A percentile compares a stretch with the other conserved stretches of the same genome.
phyloP scores from a whole-genome alignment of 371 early-diverging fungal genomes.

The Caulochytrium protostelioides region DNA sequence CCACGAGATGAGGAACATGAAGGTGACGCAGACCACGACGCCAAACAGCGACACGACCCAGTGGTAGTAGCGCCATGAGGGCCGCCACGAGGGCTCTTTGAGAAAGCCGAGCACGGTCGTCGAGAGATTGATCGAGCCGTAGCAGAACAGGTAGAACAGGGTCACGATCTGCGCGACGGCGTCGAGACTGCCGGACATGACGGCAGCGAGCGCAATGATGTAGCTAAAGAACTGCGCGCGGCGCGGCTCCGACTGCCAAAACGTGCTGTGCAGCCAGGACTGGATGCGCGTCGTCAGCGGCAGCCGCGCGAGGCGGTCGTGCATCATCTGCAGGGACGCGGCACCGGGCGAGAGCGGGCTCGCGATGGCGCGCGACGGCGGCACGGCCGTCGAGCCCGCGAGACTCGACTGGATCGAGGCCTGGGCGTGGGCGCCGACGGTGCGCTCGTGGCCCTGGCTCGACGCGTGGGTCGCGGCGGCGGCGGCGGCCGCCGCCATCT shows the following conservation, averaged over 20 bases:
- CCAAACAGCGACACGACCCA: slow-evolving; percentile 9
- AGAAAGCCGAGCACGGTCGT: slow-evolving; percentile 7
- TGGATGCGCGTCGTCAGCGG: too few species aligned
- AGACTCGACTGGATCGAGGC: too few species aligned
- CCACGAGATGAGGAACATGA: slow-evolving; percentile 12
- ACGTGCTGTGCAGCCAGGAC: too few species aligned
- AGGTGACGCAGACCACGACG: slow-evolving; percentile 4
- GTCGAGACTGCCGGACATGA: slow-evolving; percentile 8
- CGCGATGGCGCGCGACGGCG: too few species aligned
- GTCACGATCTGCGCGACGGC: slow-evolving; percentile 5
- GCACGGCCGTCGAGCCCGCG: too few species aligned
- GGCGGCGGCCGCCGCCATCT: too few species aligned
- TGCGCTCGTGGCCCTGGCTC: too few species aligned
- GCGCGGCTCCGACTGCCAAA: not conserved
- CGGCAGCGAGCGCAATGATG: slow-evolving; percentile 4
- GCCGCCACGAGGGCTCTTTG: slow-evolving; percentile 12
- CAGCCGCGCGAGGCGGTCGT: too few species aligned
- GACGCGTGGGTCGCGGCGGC: too few species aligned
- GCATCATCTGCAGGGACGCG: too few species aligned
- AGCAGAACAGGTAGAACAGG: slow-evolving; percentile 7
- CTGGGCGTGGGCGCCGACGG: too few species aligned
- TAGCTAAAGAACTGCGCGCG: slow-evolving; percentile 5
- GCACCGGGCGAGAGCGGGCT: too few species aligned
- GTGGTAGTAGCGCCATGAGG: slow-evolving; percentile 12
- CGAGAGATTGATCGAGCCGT: slow-evolving; percentile 7